Evolutionary conservation across 176 grass and related monocot species (phyloP).

Genomic region (Rhynchospora breviuscula): DNA sequence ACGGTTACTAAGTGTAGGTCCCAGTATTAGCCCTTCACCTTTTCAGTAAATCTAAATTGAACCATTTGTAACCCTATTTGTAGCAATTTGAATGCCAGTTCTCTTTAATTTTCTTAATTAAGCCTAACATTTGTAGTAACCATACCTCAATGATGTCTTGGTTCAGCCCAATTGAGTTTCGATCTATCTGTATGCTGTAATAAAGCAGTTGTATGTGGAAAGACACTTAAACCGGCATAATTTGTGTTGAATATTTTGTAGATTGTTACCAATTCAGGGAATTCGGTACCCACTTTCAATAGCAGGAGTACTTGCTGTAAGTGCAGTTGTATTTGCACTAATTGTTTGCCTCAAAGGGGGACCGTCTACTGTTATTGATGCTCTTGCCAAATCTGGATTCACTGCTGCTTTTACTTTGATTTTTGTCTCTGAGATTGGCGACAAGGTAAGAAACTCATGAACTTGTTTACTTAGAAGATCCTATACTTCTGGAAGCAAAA

Average conservation of each 20-base stretch:
- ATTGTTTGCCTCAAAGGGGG: slow-evolving; percentile 69
- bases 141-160: neutral
- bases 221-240: neutral
- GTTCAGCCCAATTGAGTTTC: neutral
- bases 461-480: neutral
- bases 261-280: slow-evolving; percentile 31
- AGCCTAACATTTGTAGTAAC: neutral
- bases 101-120: neutral
- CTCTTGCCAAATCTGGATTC: slow-evolving; percentile 89
- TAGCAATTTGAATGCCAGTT: neutral
- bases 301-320: slow-evolving; percentile 52
- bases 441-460: slow-evolving; percentile 57
- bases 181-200: neutral
- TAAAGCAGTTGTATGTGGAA: neutral
- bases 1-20: neutral
- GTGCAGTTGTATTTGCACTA: slow-evolving; percentile 42
- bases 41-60: neutral
- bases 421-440: slow-evolving; percentile 95
- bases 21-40: neutral
- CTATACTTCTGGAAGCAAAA: neutral
- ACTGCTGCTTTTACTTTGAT: slow-evolving; percentile 86
- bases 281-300: slow-evolving; percentile 43
- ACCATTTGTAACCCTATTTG: neutral
- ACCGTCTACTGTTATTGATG: slow-evolving; percentile 45
- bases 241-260: neutral